Evolutionary conservation across 2,329 filamentous ascomycete genomes (phyloP).

Genomic region (Didymosphaeria variabile): DNA sequence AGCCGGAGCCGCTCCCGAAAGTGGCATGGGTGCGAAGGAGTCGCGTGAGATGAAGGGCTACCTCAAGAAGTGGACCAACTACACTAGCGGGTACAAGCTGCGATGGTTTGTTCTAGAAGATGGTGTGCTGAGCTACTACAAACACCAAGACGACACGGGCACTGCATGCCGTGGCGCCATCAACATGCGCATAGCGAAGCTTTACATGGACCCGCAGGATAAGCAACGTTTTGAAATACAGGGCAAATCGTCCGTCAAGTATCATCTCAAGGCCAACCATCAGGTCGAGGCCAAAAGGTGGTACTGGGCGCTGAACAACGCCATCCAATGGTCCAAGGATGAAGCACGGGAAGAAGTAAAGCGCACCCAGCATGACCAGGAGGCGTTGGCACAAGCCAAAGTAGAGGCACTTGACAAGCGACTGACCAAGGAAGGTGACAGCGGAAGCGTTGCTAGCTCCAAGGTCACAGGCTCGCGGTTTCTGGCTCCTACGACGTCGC

Average conservation of each 20-base stretch:
- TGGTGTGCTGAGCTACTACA: slow-evolving; percentile 97
- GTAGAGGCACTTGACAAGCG: slow-evolving; percentile 72
- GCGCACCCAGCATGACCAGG: slow-evolving; percentile 76
- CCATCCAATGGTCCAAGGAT: slow-evolving; percentile 98
- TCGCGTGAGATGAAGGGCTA: slow-evolving; percentile 98
- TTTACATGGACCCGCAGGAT: slow-evolving; percentile 96
- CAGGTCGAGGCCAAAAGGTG: slow-evolving; percentile 97
- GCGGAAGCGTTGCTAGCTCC: slow-evolving; percentile 48
- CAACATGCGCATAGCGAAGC: slow-evolving; percentile 95
- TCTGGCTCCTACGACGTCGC: slow-evolving; percentile 52
- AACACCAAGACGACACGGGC: slow-evolving; percentile 96
- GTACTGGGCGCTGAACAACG: slow-evolving; percentile 99
- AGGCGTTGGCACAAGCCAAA: slow-evolving; percentile 78
- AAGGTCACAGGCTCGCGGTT: slow-evolving; percentile 38
- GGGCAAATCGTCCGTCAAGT: slow-evolving; percentile 98
- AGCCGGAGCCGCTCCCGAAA: slow-evolving; percentile 67
- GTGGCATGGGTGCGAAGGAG: slow-evolving; percentile 76
- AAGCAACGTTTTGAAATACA: slow-evolving; percentile 98
- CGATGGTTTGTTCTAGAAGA: slow-evolving; percentile 98
- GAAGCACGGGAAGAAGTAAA: slow-evolving; percentile 91
- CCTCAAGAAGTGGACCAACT: slow-evolving; percentile 99
- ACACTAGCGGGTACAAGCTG: slow-evolving; percentile 94
- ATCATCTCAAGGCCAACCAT: slow-evolving; percentile 96
- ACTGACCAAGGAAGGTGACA: slow-evolving; percentile 52
- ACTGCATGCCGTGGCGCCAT: slow-evolving; percentile 97